Evolutionary conservation across 2,329 filamentous ascomycete genomes (phyloP).

Genomic region (Kalmusia sp.): DNA sequence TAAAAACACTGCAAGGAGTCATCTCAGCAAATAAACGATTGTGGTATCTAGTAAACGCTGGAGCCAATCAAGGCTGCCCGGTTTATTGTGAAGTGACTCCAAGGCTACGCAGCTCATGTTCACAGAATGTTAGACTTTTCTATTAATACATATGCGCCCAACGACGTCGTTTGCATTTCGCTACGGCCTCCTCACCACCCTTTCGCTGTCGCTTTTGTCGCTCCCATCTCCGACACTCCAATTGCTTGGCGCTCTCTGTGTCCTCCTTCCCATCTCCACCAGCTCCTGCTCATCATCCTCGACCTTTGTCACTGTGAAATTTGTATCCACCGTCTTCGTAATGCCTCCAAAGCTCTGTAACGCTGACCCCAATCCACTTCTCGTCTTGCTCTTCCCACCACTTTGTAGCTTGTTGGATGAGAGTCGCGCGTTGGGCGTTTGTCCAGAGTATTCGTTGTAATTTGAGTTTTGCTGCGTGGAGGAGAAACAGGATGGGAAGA

Average conservation of each 20-base stretch:
- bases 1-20: too few relatives aligned
- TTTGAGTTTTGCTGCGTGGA: conserved; percentile 4
- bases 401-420: conserved; percentile 6
- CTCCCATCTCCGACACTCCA: not conserved
- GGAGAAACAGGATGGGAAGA: conserved; percentile 40
- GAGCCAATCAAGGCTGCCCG: too few relatives aligned
- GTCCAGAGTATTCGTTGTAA: conserved; percentile 1
- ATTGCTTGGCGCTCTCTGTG: not conserved
- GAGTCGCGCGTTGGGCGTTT: conserved; percentile 1
- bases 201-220: not conserved
- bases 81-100: too few relatives aligned
- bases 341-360: conserved; percentile 9
- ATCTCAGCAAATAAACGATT: too few relatives aligned
- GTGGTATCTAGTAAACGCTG: too few relatives aligned
- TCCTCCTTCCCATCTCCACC: conserved; percentile 1
- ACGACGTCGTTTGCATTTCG: too few relatives aligned
- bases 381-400: not conserved
- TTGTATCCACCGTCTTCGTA: conserved; percentile 14
- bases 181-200: too few relatives aligned
- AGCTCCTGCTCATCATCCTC: conserved; percentile 13
- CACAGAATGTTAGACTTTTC: too few relatives aligned
- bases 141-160: too few relatives aligned
- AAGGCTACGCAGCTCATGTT: too few relatives aligned
- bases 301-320: not conserved
- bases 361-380: not conserved